phyloP scores from a whole-genome alignment of 805 yeast genomes.

The Yamadazyma nakazawae region DNA sequence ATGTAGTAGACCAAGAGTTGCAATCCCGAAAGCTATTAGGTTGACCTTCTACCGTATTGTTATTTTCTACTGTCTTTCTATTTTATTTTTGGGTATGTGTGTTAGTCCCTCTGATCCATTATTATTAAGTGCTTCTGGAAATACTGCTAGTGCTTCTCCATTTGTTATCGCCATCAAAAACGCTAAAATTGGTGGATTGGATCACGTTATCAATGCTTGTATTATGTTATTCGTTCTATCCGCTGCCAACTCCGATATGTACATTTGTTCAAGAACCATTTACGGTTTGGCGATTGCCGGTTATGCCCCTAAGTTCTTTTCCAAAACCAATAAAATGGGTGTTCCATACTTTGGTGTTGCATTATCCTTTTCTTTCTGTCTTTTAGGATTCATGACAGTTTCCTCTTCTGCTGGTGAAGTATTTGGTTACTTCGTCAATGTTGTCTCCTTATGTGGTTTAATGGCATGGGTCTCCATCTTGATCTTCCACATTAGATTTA shows the following conservation, averaged over 20 bases:
- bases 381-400: slow-evolving; percentile 69
- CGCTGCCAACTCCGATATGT: slow-evolving; percentile 77
- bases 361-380: slow-evolving; percentile 51
- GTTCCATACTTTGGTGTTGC: slow-evolving; percentile 63
- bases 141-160: slow-evolving; percentile 73
- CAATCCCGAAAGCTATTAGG: slow-evolving; percentile 69
- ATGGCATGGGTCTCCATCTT: slow-evolving; percentile 73
- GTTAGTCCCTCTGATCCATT: slow-evolving; percentile 57
- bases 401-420: slow-evolving; percentile 53
- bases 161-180: slow-evolving; percentile 76
- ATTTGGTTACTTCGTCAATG: slow-evolving; percentile 69
- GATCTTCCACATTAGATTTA: slow-evolving; percentile 63
- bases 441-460: slow-evolving; percentile 72
- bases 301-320: slow-evolving; percentile 66
- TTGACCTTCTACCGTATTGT: slow-evolving; percentile 68
- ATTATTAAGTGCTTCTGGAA: slow-evolving; percentile 50
- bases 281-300: slow-evolving; percentile 72
- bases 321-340: slow-evolving; percentile 64
- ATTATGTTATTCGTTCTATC: slow-evolving; percentile 75
- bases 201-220: slow-evolving; percentile 74
- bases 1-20: slow-evolving; percentile 59
- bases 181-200: slow-evolving; percentile 62
- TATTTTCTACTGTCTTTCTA: slow-evolving; percentile 58
- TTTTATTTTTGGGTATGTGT: slow-evolving; percentile 63
- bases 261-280: slow-evolving; percentile 71